Base-by-base conservation (phyloP, 345 rosid genomes). In the Mercurialis annua region DNA sequence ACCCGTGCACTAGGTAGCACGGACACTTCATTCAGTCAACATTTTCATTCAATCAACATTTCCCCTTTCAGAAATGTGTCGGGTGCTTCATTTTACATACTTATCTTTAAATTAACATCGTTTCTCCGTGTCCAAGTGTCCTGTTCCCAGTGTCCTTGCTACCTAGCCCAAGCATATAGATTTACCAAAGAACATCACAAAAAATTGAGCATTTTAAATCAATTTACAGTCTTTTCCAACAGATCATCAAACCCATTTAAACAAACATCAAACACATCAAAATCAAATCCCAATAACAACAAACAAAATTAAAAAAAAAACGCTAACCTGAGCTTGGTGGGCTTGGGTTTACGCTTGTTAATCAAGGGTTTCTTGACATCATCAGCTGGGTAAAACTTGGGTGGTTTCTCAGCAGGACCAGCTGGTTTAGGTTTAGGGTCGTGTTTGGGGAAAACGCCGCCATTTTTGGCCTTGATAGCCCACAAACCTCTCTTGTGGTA, bases 391-490 rank as follows among this genome's bases (percentile, higher is more conserved):
- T 87, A 87, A 59, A 83, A 87, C 77, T 87, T 83, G 12, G 84
- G 79, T 0, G 78, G 70, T 71, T 81, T 85, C 75, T 77, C 87
- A 10, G 68, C 84, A 9, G 86, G 68, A 68, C 87, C 77, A 1
- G 78, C 73, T 2, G 83, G 85, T 69, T 83, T 85, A 1, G 85
- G 61, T 69, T 80, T 76, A 58, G 88, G 84, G 34, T 81, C 85
- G 72, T 92, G 96, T 70, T 74, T 88, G 0, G 98, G 92, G 65
- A 87, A 87, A 29, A 73, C 85, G 75, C 94, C 92, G 59, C 96
- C 96, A 36, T 90, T 79, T 70, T 90, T 88, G 38, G 92, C 96
- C 84, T 88, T 90, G 64, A 85, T 83, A 1, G 90, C 92, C 90
- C 90, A 87, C 11, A 83, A 69, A 23, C 92, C 90, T 48, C 84